Evolutionary conservation across 2,329 filamentous ascomycete genomes (phyloP), one percentile per base, ranked within the genome.

Genomic region (Podosphaera fusca): DNA sequence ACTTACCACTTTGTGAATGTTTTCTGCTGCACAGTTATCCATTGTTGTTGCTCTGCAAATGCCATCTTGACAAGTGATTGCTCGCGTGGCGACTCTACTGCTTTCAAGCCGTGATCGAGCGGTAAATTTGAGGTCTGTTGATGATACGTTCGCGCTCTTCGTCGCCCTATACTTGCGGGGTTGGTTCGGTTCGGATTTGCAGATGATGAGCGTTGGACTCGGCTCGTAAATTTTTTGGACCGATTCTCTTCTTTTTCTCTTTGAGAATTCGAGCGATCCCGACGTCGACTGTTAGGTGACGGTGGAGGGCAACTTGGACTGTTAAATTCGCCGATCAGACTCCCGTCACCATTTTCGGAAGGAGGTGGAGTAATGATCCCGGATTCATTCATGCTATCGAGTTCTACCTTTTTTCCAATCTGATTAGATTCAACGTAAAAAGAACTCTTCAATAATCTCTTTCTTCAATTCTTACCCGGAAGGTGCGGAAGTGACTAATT

Each of bases 1-100:
- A 47, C 63, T 33, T 60, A 86, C 84, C 92, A 98, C 86, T 96
- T 98, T 59, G 89, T 95, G 71, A 98, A 98, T 34, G 92, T 98
- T 78, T 96, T 98, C 71, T 96, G 85, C 75, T 96, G 90, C 71
- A 95, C 88, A 67, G 75, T 81, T 65, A 84, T 77, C 80, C 80
- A 84, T 69, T 76, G 74, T 69, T 82, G 77, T 70, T 82, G 77
- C 68, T 80, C 78, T 62, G 75, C 71, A 68, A 74, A 79, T 58
- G 77, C 79, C 80, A 82, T 83, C 69, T 73, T 81, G 65, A 70
- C 60, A 56, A 67, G 59, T 38, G 60, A 58, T 53, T 64, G 61
- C 58, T 67, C 66, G 66, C 67, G 62, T 61, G 60, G 63, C 58
- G 61, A 63, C 58, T 67, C 65, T 9, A 65, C 55, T 33, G 63